Percentiles rank a stretch among this genome's conserved stretches.
Evolutionary conservation across 2,329 filamentous ascomycete species (phyloP).

Genomic region (Scedosporium dehoogii): DNA sequence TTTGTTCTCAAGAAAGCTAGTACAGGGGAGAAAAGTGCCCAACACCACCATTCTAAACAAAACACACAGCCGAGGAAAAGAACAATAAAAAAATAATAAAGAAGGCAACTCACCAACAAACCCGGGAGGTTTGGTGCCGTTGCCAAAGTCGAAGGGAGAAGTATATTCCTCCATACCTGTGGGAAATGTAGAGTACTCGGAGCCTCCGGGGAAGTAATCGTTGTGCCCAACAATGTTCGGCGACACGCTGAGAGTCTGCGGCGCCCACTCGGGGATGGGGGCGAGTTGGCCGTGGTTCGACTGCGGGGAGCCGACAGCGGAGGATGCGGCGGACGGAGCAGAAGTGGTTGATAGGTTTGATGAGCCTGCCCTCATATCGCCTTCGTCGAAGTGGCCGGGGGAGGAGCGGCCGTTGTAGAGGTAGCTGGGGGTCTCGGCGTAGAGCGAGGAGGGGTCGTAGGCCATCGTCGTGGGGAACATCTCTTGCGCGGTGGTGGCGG

Average conservation of each 20-base stretch:
- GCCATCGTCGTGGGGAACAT: conserved; percentile 29
- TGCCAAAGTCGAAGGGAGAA: conserved; percentile 34
- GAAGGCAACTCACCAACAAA: conserved; percentile 46
- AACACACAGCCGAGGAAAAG: conserved; percentile 28
- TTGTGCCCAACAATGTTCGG: conserved; percentile 51
- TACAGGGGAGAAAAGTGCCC: not conserved
- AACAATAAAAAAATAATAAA: conserved; percentile 13
- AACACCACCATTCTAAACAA: conserved; percentile 36
- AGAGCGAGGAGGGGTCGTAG: conserved; percentile 36
- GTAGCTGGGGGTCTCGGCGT: conserved; percentile 33
- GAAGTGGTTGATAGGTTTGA: conserved; percentile 53
- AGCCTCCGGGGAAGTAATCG: conserved; percentile 40
- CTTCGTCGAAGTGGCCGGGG: conserved; percentile 40
- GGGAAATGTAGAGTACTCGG: conserved; percentile 45
- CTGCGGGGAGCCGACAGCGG: conserved; percentile 57
- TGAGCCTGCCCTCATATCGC: conserved; percentile 38
- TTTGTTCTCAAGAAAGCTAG: not conserved
- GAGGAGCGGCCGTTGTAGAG: conserved; percentile 37
- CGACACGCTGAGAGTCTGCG: conserved; percentile 41
- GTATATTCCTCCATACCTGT: conserved; percentile 35
- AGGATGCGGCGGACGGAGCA: conserved; percentile 54
- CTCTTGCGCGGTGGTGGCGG: conserved; percentile 11
- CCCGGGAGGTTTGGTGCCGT: conserved; percentile 31
- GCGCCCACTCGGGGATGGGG: conserved; percentile 48
- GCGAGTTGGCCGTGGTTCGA: conserved; percentile 49